Conservation (phyloP, 768 basidiomycete genomes). For the Favolaschia claudopus region DNA sequence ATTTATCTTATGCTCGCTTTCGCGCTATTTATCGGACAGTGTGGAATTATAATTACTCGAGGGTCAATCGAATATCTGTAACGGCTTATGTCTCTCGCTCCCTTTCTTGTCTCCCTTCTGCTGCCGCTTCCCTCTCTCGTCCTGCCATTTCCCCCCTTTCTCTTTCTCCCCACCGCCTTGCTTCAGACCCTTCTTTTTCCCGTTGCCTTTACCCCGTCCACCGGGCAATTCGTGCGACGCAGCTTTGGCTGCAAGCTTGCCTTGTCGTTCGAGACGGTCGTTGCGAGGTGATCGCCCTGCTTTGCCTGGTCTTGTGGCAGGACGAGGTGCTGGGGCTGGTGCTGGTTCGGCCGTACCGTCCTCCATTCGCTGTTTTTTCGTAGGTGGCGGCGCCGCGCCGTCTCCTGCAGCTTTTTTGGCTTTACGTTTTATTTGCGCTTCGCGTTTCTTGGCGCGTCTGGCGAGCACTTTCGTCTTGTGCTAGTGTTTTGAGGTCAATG, state of each 20-base stretch:
- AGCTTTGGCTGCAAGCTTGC: constrained; percentile 12
- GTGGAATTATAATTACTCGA: constrained; percentile 1
- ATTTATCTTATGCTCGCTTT: constrained; percentile 22
- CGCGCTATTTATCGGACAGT: constrained; percentile 25
- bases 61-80: constrained; percentile 25
- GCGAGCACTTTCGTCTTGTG: constrained; percentile 58
- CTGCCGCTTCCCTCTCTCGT: constrained; percentile 20
- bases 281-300: constrained; percentile 22
- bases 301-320: constrained; percentile 9
- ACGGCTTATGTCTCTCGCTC: constrained; percentile 13
- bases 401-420: constrained; percentile 38
- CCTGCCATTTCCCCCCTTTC: background rate
- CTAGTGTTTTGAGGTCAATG: background rate
- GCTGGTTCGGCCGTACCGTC: background rate
- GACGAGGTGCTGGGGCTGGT: background rate
- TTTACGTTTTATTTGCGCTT: constrained; percentile 51
- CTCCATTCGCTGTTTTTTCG: constrained; percentile 24
- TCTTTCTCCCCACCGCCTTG: background rate
- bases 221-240: constrained; percentile 7
- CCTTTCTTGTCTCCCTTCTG: constrained; percentile 14
- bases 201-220: constrained; percentile 19
- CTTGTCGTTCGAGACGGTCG: constrained; percentile 16
- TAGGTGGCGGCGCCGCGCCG: background rate
- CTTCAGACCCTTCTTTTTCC: constrained; percentile 9
- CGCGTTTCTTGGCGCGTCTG: constrained; percentile 54